Evolutionary conservation across 345 rosid species (phyloP), one percentile per base, ranked within the genome.

Genomic region (Hirschfeldia incana): DNA sequence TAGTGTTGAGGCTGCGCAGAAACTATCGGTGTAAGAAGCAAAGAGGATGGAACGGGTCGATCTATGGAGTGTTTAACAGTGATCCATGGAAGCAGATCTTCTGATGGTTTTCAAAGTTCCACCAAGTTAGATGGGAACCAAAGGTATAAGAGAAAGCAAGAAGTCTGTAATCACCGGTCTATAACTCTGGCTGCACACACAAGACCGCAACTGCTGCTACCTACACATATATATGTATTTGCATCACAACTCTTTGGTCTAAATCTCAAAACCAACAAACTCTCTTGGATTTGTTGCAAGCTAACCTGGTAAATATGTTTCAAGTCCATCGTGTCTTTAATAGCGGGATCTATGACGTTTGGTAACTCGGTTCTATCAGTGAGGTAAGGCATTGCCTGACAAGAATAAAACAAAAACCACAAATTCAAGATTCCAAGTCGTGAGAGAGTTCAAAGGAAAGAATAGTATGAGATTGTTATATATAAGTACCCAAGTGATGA

Each of bases 381-480:
- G 28, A 94, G 98, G 81, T 91, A 94, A 84, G 98, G 98, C 98
- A 95, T 90, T 82, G 99, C 99, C 99, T 94, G 90, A 78, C 13
- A 70, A 34, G 29, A 4, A 12, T 12, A 12, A 64, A 39, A 39
- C 46, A 39, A 10, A 39, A 16, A 5, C 61, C 53, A 80, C n/a
- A 70, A 9, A 13, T 8, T 21, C 60, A 72, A 78, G 68, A 53
- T 59, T 67, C 70, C 82, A 74, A 80, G 55, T 59, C 57, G 36
- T 49, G 39, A 55, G 30, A 63, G 70, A n/a, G n/a, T 69, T 12
- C 5, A 4, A 62, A 61, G 17, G 10, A 12, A 26, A 61, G 7
- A 15, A 39, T 13, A 37, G 70, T 36, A 10, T 27, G 57, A 15
- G 28, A 33, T 15, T n/a, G 12, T 36, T 39, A 39, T 39, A 16